These are phyloP conservation scores for Curvularia sp. DNA, from an alignment of 2,329 filamentous ascomycete genomes.

Conservation along the genomic window DNA sequence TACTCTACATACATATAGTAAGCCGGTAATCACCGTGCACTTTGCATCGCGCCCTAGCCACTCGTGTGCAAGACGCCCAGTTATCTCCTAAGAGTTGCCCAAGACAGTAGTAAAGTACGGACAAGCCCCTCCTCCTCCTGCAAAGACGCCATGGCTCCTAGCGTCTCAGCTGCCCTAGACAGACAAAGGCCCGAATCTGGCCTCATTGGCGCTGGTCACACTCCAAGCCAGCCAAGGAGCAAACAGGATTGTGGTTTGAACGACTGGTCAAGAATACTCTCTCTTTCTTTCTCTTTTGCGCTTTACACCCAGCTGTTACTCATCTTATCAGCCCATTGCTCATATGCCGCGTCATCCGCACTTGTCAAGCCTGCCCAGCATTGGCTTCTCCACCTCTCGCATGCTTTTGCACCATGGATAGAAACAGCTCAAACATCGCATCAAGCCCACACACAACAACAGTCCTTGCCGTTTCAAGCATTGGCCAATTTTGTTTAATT, in stretches of 20 bases:
- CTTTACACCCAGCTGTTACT: conserved; percentile 23
- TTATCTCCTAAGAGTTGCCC: conserved; percentile 26
- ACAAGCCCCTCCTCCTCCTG: conserved; percentile 25
- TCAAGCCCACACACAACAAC: background rate
- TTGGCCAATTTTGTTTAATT: background rate
- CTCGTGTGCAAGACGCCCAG: conserved; percentile 10
- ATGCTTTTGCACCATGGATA: conserved; percentile 5
- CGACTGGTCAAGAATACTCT: conserved; percentile 35
- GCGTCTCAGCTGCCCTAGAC: conserved; percentile 43
- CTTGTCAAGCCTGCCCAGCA: conserved; percentile 23
- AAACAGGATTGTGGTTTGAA: conserved; percentile 43
- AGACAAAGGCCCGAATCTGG: conserved; percentile 43
- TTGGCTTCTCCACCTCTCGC: conserved; percentile 19
- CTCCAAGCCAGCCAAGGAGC: conserved; percentile 44
- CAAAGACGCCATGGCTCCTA: conserved; percentile 24
- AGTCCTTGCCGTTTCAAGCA: background rate
- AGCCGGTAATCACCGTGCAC: background rate
- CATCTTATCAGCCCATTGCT: conserved; percentile 30
- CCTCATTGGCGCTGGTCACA: conserved; percentile 42
- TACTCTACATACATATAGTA: background rate
- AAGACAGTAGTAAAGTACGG: conserved; percentile 30
- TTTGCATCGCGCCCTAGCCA: conserved; percentile 10
- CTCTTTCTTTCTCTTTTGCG: conserved; percentile 12
- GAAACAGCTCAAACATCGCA: background rate
- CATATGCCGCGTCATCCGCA: conserved; percentile 44